Percentiles rank a stretch among this genome's conserved stretches.
These are phyloP conservation scores for Neocucurbitaria cava DNA, from an alignment of 2,329 filamentous ascomycete species.

Conservation along the genomic window DNA sequence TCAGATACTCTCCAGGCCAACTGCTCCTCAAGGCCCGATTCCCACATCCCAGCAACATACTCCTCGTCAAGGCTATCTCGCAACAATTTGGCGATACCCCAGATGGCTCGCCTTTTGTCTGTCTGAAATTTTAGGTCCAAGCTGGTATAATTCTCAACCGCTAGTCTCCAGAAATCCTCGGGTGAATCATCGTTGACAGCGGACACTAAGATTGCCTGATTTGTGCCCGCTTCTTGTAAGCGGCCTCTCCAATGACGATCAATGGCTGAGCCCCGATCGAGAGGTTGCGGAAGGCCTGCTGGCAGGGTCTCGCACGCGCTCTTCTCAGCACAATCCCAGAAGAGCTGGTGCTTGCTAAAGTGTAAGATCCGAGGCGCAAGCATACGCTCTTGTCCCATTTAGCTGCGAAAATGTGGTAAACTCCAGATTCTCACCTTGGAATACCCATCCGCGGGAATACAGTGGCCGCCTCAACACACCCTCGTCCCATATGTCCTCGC, in stretches of 20 bases:
- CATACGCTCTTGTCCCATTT: slow-evolving; percentile 13
- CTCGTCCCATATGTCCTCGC: slow-evolving; percentile 10
- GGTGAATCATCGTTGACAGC: slow-evolving; percentile 23
- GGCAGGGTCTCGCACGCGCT: slow-evolving; percentile 20
- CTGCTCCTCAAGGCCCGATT: slow-evolving; percentile 27
- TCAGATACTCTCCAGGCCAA: slow-evolving; percentile 26
- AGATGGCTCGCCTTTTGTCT: slow-evolving; percentile 32
- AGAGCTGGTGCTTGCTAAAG: slow-evolving; percentile 21
- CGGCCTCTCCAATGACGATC: slow-evolving; percentile 18
- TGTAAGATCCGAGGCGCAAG: slow-evolving; percentile 23
- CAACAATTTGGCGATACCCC: slow-evolving; percentile 33
- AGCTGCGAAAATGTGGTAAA: not conserved
- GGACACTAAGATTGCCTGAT: slow-evolving; percentile 1
- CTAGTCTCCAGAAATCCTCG: slow-evolving; percentile 26
- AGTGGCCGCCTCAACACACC: not conserved
- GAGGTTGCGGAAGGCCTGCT: slow-evolving; percentile 5
- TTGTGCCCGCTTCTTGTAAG: slow-evolving; percentile 4
- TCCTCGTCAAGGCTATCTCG: slow-evolving; percentile 24
- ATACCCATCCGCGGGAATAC: slow-evolving; percentile 18
- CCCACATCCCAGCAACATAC: slow-evolving; percentile 35
- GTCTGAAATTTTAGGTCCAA: slow-evolving; percentile 25
- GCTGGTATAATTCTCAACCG: slow-evolving; percentile 27
- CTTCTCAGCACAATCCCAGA: slow-evolving; percentile 27
- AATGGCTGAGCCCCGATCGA: slow-evolving; percentile 12
- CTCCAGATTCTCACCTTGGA: slow-evolving; percentile 12